Percentiles rank a stretch among this genome's conserved stretches.
phyloP scores from a whole-genome alignment of 306 rosid genomes.

The Pachyrhizus erosus region DNA sequence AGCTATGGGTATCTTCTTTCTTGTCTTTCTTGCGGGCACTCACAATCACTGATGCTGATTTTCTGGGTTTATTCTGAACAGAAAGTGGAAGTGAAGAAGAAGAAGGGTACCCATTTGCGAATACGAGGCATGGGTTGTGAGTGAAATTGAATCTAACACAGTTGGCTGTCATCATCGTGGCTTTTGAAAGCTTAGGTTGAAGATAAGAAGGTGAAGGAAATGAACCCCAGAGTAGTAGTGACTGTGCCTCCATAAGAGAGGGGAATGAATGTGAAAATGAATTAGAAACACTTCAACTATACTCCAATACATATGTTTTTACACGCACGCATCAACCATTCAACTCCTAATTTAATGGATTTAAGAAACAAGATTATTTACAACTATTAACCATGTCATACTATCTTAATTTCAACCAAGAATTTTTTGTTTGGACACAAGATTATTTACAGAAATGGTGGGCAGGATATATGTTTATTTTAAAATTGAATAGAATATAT shows the following conservation, averaged over 20 bases:
- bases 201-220: constrained; percentile 43
- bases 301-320: too few relatives aligned
- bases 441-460: too few relatives aligned
- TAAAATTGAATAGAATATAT: too few relatives aligned
- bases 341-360: too few relatives aligned
- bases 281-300: too few relatives aligned
- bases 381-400: too few relatives aligned
- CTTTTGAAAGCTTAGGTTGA: constrained; percentile 36
- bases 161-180: constrained; percentile 30
- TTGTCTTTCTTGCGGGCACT: constrained; percentile 58
- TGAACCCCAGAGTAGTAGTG: constrained; percentile 44
- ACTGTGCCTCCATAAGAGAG: constrained; percentile 50
- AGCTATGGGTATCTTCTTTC: constrained; percentile 67
- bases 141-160: constrained; percentile 32
- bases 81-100: constrained; percentile 45
- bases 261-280: too few relatives aligned
- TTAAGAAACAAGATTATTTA: too few relatives aligned
- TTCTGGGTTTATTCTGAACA: constrained; percentile 46
- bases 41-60: constrained; percentile 53
- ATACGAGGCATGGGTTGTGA: constrained; percentile 33
- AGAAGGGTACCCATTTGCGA: constrained; percentile 40
- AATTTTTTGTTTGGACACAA: too few relatives aligned
- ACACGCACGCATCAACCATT: too few relatives aligned
- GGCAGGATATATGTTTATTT: background rate
- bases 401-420: too few relatives aligned